Percentiles rank a stretch among this genome's conserved stretches.
These are phyloP conservation scores for Cryptococcus amylolentus DNA, from an alignment of 1,284 basidiomycete genomes.

Conservation along the genomic window DNA sequence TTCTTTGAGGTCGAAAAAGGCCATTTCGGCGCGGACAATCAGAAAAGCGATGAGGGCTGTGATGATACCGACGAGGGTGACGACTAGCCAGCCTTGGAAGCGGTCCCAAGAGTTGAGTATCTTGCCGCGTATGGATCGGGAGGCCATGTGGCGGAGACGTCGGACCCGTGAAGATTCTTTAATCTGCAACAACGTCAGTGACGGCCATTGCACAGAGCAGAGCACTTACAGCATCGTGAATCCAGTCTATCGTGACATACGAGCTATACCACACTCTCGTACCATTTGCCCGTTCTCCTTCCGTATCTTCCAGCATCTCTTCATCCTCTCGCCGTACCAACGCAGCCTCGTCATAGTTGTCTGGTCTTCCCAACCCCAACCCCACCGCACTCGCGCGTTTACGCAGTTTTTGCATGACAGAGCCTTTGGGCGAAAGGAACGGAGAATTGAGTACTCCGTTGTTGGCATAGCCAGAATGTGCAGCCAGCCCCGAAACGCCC, in stretches of 20 bases:
- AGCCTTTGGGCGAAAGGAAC: slow-evolving; percentile 19
- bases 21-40: slow-evolving; percentile 81
- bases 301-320: slow-evolving; percentile 57
- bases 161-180: slow-evolving; percentile 79
- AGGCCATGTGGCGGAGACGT: slow-evolving; percentile 58
- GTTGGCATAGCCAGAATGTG: neutral
- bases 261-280: slow-evolving; percentile 81
- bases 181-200: slow-evolving; percentile 53
- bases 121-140: slow-evolving; percentile 67
- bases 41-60: slow-evolving; percentile 82
- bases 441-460: neutral
- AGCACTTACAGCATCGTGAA: slow-evolving; percentile 67
- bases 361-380: slow-evolving; percentile 26
- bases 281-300: slow-evolving; percentile 64
- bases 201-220: neutral
- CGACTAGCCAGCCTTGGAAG: slow-evolving; percentile 84
- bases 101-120: slow-evolving; percentile 72
- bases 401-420: slow-evolving; percentile 29
- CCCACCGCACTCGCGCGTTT: slow-evolving; percentile 38
- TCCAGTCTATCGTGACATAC: slow-evolving; percentile 63
- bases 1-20: slow-evolving; percentile 90
- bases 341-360: slow-evolving; percentile 27
- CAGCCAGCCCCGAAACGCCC: neutral
- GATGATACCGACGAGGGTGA: slow-evolving; percentile 71
- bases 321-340: slow-evolving; percentile 30